Percentiles rank a stretch among this genome's conserved stretches.
Evolutionary conservation across 192 early-diverging fungal species (phyloP).

Genomic region (Coemansia sp.): DNA sequence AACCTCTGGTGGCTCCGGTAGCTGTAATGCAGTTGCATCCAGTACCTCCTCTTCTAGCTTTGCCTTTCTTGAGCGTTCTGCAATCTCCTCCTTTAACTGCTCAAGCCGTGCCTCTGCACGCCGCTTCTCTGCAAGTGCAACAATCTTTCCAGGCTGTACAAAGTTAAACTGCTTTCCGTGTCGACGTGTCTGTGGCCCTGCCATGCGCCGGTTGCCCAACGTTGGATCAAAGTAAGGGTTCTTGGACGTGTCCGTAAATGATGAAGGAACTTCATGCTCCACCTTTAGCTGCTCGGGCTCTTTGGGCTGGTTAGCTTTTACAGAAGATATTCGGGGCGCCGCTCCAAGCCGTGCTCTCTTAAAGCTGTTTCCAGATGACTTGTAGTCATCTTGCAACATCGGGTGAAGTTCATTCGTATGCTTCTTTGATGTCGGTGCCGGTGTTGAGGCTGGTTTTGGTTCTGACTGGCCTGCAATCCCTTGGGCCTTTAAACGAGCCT

Average conservation of each 20-base stretch:
- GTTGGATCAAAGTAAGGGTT: constrained; percentile 88
- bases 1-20: constrained; percentile 66
- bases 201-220: constrained; percentile 41
- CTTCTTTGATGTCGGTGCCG: constrained; percentile 15
- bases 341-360: constrained; percentile 30
- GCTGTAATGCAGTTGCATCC: constrained; percentile 52
- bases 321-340: constrained; percentile 53
- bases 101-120: constrained; percentile 64
- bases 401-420: constrained; percentile 29
- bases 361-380: constrained; percentile 31
- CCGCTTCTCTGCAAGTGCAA: constrained; percentile 79
- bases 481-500: constrained; percentile 28
- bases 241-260: constrained; percentile 68
- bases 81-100: constrained; percentile 49
- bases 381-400: constrained; percentile 47
- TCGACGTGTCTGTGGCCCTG: constrained; percentile 50
- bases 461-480: constrained; percentile 1
- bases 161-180: constrained; percentile 65
- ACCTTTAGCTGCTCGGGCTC: constrained; percentile 57
- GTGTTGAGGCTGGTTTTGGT: constrained; percentile 5
- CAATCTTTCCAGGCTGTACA: constrained; percentile 76
- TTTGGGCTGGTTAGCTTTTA: constrained; percentile 71
- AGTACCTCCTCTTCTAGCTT: constrained; percentile 35
- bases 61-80: constrained; percentile 24
- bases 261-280: constrained; percentile 45